Evolutionary conservation across 2,329 filamentous ascomycete genomes (phyloP).

Genomic region (Calonectria leucothoes): DNA sequence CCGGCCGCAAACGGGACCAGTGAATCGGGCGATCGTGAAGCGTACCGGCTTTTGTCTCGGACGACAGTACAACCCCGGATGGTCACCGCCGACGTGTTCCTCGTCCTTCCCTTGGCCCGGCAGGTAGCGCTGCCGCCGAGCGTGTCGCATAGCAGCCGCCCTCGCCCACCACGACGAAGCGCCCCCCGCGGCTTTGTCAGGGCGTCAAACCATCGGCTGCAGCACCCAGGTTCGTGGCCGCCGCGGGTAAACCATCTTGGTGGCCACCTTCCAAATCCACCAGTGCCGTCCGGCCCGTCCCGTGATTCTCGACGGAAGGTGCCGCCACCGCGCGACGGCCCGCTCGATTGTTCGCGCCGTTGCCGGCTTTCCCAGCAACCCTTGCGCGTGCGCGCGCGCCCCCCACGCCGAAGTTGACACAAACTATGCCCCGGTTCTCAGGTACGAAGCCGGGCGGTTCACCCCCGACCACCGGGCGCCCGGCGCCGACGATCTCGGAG

Average conservation of each 20-base stretch:
- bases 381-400: constrained; percentile 43
- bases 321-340: constrained; percentile 44
- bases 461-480: constrained; percentile 54
- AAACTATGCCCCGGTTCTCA: constrained; percentile 64
- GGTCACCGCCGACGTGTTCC: constrained; percentile 53
- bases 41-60: constrained; percentile 53
- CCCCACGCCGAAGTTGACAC: constrained; percentile 55
- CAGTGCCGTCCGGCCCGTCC: constrained; percentile 53
- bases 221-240: constrained; percentile 57
- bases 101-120: constrained; percentile 60
- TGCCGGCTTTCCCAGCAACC: constrained; percentile 54
- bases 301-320: constrained; percentile 50
- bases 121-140: constrained; percentile 58
- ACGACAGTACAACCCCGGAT: constrained; percentile 61
- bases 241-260: constrained; percentile 60
- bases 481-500: constrained; percentile 57
- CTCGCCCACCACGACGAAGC: constrained; percentile 53
- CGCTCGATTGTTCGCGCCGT: constrained; percentile 57
- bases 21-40: constrained; percentile 49
- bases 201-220: constrained; percentile 62
- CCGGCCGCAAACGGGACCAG: constrained; percentile 54
- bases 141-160: constrained; percentile 68
- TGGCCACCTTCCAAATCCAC: constrained; percentile 63
- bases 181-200: constrained; percentile 52
- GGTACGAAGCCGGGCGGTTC: constrained; percentile 60